Percentiles rank a stretch among this genome's conserved stretches.
Evolutionary conservation across 345 rosid species (phyloP).

Genomic region (Salix arbutifolia): DNA sequence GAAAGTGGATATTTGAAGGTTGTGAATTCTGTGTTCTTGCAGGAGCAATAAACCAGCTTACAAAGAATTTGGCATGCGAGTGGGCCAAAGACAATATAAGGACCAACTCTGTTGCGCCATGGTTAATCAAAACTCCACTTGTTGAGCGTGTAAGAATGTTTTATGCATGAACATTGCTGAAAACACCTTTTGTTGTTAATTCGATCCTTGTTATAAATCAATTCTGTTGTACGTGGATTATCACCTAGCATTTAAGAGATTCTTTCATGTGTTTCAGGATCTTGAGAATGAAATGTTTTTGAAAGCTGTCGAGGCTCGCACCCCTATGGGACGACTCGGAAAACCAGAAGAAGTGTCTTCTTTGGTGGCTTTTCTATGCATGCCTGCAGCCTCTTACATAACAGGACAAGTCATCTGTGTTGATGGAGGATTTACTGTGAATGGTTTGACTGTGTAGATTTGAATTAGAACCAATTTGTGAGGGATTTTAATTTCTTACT

Average conservation of each 20-base stretch:
- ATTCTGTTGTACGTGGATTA: neutral
- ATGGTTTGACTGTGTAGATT: conserved; percentile 4
- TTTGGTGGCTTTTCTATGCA: conserved; percentile 16
- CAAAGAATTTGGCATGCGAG: conserved; percentile 22
- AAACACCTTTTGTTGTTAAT: neutral
- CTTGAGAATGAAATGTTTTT: neutral
- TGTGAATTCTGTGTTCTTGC: neutral
- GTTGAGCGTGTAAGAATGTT: neutral
- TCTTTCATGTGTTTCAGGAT: neutral
- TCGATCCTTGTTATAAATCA: neutral
- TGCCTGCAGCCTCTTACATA: conserved; percentile 20
- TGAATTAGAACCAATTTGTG: neutral
- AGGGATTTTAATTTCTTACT: neutral
- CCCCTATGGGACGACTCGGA: conserved; percentile 9
- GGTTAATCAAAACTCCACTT: conserved; percentile 12
- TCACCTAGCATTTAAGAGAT: neutral
- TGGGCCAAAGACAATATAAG: conserved; percentile 27
- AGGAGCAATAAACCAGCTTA: conserved; percentile 22
- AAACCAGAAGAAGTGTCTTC: conserved; percentile 10
- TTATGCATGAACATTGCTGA: too few species aligned
- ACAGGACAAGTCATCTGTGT: conserved; percentile 18
- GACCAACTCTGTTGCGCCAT: conserved; percentile 17
- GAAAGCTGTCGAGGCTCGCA: neutral
- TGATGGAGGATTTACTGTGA: conserved; percentile 14
- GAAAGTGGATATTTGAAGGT: neutral